A percentile compares a stretch with the other conserved stretches of the same genome.
phyloP scores from a whole-genome alignment of 73 alveolate genomes.

The Symbiodinium pilosum region DNA sequence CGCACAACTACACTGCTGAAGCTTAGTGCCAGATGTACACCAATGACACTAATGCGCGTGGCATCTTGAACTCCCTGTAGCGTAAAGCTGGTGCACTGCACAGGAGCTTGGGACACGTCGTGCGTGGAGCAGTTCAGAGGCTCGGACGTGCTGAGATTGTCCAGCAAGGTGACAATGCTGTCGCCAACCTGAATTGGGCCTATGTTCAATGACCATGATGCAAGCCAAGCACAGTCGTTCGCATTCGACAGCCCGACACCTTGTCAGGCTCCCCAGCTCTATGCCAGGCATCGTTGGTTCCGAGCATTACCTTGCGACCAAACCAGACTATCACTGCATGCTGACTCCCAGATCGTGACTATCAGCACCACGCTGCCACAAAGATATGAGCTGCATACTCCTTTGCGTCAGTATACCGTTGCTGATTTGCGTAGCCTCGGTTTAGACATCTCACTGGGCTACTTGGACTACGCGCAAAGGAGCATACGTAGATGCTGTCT shows the following conservation, averaged over 20 bases:
- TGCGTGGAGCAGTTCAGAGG: not conserved
- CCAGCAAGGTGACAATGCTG: not conserved
- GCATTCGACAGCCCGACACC: too few species aligned
- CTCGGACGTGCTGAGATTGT: not conserved
- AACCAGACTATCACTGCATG: not conserved
- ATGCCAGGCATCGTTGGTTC: slow-evolving; percentile 51
- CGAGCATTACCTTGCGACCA: slow-evolving; percentile 18
- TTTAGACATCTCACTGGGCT: too few species aligned
- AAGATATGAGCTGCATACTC: not conserved
- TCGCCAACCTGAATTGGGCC: too few species aligned
- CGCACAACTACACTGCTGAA: not conserved
- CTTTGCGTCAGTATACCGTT: not conserved
- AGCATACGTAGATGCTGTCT: too few species aligned
- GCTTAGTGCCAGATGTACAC: not conserved
- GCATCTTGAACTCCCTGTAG: too few species aligned
- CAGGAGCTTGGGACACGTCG: too few species aligned
- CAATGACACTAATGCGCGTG: not conserved
- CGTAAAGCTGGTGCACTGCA: too few species aligned
- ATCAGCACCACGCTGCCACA: not conserved
- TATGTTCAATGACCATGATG: too few species aligned
- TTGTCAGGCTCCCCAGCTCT: slow-evolving; percentile 21
- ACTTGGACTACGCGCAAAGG: too few species aligned
- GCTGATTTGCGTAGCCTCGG: slow-evolving; percentile 21
- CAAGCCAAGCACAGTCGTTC: too few species aligned
- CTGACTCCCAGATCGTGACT: not conserved